Evolutionary conservation across 169 alveolate genomes (phyloP), one percentile per base, ranked within the genome.

Genomic region (Eimeria brunetti): DNA sequence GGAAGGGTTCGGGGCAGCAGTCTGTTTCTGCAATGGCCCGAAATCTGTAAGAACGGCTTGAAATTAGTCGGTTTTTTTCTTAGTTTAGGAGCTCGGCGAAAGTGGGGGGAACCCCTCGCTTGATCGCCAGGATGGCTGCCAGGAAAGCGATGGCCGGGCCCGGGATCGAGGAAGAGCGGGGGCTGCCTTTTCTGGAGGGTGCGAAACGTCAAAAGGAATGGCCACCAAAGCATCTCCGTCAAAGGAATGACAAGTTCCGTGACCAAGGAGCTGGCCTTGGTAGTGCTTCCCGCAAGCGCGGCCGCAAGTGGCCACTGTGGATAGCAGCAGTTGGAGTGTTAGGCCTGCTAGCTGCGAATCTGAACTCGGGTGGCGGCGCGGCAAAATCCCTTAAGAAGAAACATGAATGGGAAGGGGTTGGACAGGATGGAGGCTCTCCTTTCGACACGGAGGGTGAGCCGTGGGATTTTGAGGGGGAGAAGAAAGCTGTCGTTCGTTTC

Each of bases 261-360:
- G 86, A 16, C 38, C 12, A n/a, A 46, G 41, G 2, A 24, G 62
- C 38, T 41, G 6, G 41, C 18, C 8, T 2, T n/a, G 44, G 9
- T 46, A 76, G 9, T 22, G 60, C 44, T 22, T 2, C 62, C 44
- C 30, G 30, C 2, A 76, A 9, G 62, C 64, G 86, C 60, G 24
- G 62, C 24, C 86, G 86, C 36, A 76, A 9, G 60, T 76, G 56
- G 86, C 6, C 62, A 33, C 62, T 76, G 56, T 76, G 86, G 86
- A 24, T 76, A 4, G 86, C 38, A 36, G 86, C 86, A 46, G 86
- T 33, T 76, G 86, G 36, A 41, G 20, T 76, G 58, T 76, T 76
- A 41, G 86, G 60, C 22, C 60, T 46, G 60, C 33, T 76, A 46
- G 86, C 64, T 6, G 62, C 86, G 0, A 76, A 76, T 41, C 56